Conservation (phyloP, 768 basidiomycete genomes). For the Trametes villosa region DNA sequence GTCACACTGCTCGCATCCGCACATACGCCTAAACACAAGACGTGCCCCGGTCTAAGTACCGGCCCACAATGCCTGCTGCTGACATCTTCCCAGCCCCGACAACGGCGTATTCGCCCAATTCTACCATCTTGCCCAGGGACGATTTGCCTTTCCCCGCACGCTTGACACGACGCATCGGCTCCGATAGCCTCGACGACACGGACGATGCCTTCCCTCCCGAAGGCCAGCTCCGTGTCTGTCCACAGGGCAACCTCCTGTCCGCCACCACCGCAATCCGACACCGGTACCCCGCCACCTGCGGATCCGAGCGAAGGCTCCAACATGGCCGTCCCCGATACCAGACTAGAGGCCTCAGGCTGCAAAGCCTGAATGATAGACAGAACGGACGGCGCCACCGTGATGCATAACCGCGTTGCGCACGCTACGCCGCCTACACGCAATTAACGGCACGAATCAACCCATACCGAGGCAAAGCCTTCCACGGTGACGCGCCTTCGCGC, state of each 20-base stretch:
- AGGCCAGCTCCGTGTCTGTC: neutral
- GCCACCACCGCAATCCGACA: neutral
- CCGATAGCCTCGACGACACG: neutral
- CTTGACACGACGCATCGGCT: neutral
- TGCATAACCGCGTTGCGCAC: neutral
- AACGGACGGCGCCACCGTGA: neutral
- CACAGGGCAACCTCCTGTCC: neutral
- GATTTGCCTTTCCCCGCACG: neutral
- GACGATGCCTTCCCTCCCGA: neutral
- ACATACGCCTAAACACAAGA: neutral
- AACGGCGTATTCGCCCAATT: neutral
- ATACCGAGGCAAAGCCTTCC: neutral
- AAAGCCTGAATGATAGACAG: neutral
- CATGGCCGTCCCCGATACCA: neutral
- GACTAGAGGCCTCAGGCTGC: no score
- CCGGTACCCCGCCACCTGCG: no score
- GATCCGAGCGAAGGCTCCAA: neutral
- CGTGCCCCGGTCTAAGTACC: neutral
- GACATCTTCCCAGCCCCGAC: neutral
- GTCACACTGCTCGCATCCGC: neutral
- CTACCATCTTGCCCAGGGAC: neutral
- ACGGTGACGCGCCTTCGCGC: neutral
- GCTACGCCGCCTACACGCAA: neutral
- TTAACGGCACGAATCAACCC: neutral
- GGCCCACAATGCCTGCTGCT: neutral